Conservation (phyloP, 257 asterid genomes). For the Nicotiana tomentosiformis region DNA sequence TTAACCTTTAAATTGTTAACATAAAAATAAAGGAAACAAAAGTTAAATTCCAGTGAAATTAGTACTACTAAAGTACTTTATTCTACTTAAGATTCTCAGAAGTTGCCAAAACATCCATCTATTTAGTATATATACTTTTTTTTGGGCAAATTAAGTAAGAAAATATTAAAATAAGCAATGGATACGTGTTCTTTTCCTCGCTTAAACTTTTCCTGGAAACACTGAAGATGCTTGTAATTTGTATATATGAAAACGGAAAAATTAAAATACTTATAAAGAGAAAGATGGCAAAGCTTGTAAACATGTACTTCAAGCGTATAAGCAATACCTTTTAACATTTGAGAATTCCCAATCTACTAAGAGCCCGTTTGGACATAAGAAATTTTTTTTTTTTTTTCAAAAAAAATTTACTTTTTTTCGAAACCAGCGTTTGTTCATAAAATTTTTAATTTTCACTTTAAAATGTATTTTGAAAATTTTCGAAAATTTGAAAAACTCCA, state of each 20-base stretch:
- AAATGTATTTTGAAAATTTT: no score
- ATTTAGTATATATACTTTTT: background rate
- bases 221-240: background rate
- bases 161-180: background rate
- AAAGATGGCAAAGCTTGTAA: background rate
- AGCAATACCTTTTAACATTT: background rate
- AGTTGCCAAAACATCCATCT: background rate
- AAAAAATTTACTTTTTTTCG: no score
- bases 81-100: background rate
- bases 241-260: background rate
- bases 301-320: background rate
- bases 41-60: background rate
- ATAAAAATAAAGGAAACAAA: background rate
- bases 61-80: background rate
- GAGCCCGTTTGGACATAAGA: no score
- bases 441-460: no score
- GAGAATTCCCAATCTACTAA: no score
- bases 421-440: no score
- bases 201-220: background rate
- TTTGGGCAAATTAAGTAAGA: background rate
- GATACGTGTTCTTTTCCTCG: background rate
- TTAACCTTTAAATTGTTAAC: background rate
- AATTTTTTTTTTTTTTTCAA: no score
- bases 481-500: no score
- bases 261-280: background rate